phyloP scores from a whole-genome alignment of 345 rosid species.

The Luvunga scandens region DNA sequence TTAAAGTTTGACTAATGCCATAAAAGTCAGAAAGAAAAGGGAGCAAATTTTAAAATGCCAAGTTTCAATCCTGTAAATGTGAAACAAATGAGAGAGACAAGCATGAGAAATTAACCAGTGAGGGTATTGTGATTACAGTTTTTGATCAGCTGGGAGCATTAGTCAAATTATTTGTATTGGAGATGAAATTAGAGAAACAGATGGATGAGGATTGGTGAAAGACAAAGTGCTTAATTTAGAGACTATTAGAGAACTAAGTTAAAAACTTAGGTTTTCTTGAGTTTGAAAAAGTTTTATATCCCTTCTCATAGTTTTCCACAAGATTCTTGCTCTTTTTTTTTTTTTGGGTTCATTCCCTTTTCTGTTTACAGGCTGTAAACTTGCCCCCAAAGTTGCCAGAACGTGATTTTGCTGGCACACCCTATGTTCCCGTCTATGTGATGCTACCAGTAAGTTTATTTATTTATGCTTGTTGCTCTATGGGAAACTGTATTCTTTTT shows the following conservation, averaged over 20 bases:
- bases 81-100: neutral
- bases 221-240: neutral
- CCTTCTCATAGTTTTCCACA: neutral
- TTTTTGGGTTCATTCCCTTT: neutral
- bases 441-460: slow-evolving; percentile 77
- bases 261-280: neutral
- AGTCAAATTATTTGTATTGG: neutral
- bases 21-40: neutral
- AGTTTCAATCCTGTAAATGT: neutral
- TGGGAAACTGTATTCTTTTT: neutral
- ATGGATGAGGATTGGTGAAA: neutral
- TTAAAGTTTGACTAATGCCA: neutral
- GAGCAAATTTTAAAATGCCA: neutral
- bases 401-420: slow-evolving; percentile 81
- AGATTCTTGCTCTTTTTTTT: neutral
- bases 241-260: neutral
- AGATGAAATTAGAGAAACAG: neutral
- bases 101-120: neutral
- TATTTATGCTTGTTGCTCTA: neutral
- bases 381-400: slow-evolving; percentile 33
- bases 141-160: neutral
- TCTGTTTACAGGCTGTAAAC: slow-evolving; percentile 27
- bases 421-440: slow-evolving; percentile 83
- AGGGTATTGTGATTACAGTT: neutral
- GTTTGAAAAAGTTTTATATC: neutral